Percentiles rank a stretch among this genome's conserved stretches.
phyloP scores from a whole-genome alignment of 495 filamentous ascomycete genomes.

The Oidiodendron maius region DNA sequence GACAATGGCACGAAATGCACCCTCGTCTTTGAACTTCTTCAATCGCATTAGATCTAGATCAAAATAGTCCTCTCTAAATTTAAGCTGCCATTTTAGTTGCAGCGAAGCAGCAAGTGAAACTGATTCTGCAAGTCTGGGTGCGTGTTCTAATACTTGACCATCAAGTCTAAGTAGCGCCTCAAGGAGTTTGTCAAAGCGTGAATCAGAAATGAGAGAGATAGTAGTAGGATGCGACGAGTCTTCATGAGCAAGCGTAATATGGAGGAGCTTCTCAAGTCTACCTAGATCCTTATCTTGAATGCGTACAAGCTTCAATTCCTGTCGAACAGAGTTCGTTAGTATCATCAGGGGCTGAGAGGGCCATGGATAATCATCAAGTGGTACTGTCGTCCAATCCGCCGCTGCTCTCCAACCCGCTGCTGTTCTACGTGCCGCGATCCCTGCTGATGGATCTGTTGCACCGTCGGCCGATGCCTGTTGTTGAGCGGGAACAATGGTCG shows the following conservation, averaged over 20 bases:
- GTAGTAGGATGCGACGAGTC: background rate
- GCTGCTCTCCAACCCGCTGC: no score
- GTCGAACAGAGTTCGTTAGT: no score
- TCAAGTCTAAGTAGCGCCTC: slow-evolving; percentile 23
- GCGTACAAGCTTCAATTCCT: slow-evolving; percentile 17
- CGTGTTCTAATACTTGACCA: background rate
- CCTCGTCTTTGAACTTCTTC: slow-evolving; percentile 22
- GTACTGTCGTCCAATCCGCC: no score
- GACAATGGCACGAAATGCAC: slow-evolving; percentile 28
- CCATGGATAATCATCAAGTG: no score
- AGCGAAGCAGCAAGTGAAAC: slow-evolving; percentile 11
- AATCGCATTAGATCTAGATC: slow-evolving; percentile 34
- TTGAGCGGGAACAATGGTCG: no score
- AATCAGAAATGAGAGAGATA: background rate
- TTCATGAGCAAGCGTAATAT: slow-evolving; percentile 4
- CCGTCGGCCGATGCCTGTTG: no score
- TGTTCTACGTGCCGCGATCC: no score
- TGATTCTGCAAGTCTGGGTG: background rate
- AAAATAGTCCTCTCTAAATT: slow-evolving; percentile 32
- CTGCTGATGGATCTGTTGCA: no score
- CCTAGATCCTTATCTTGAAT: slow-evolving; percentile 17
- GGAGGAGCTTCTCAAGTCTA: slow-evolving; percentile 15
- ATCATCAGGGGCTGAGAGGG: no score
- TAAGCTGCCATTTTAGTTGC: slow-evolving; percentile 29
- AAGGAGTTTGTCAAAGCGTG: slow-evolving; percentile 24